These are phyloP conservation scores for Neurospora pannonica DNA, from an alignment of 495 filamentous ascomycete genomes.

Conservation along the genomic window DNA sequence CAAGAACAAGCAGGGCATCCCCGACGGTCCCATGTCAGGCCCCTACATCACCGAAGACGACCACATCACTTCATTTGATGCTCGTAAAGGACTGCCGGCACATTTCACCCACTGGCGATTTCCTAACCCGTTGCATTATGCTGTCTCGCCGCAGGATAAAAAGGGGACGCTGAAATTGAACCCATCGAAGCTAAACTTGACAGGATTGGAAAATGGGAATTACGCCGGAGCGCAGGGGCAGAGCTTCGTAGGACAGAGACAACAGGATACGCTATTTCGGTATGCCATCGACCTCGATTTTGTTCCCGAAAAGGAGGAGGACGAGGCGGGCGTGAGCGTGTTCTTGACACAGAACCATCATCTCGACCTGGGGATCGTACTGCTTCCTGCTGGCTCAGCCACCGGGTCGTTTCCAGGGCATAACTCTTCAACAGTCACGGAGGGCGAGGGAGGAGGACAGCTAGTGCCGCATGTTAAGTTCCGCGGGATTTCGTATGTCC, in stretches of 20 bases:
- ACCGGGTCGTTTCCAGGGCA: slow-evolving; percentile 1
- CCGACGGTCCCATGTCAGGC: slow-evolving; percentile 13
- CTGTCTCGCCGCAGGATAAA: slow-evolving; percentile 26
- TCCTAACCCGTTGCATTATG: slow-evolving; percentile 29
- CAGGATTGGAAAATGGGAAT: slow-evolving; percentile 31
- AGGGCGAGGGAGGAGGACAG: not conserved
- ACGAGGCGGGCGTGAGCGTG: slow-evolving; percentile 35
- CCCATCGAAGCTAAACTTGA: slow-evolving; percentile 39
- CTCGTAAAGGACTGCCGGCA: slow-evolving; percentile 21
- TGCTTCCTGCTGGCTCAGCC: slow-evolving; percentile 17
- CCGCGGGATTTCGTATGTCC: slow-evolving; percentile 28
- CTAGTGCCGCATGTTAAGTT: slow-evolving; percentile 27
- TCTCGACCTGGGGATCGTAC: slow-evolving; percentile 40
- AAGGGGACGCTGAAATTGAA: slow-evolving; percentile 31
- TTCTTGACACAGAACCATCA: slow-evolving; percentile 48
- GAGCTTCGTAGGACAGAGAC: slow-evolving; percentile 37
- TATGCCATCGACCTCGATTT: slow-evolving; percentile 36
- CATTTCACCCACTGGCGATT: slow-evolving; percentile 44
- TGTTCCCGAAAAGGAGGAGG: slow-evolving; percentile 19
- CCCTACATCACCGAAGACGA: slow-evolving; percentile 31
- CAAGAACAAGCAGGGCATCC: not conserved
- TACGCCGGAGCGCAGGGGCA: slow-evolving; percentile 35
- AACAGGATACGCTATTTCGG: slow-evolving; percentile 42
- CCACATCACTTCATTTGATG: slow-evolving; percentile 24
- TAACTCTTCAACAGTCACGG: not conserved